Evolutionary conservation across 139 green algal genomes (phyloP), one percentile per base, ranked within the genome.

Genomic region (Nannochloris sp.): DNA sequence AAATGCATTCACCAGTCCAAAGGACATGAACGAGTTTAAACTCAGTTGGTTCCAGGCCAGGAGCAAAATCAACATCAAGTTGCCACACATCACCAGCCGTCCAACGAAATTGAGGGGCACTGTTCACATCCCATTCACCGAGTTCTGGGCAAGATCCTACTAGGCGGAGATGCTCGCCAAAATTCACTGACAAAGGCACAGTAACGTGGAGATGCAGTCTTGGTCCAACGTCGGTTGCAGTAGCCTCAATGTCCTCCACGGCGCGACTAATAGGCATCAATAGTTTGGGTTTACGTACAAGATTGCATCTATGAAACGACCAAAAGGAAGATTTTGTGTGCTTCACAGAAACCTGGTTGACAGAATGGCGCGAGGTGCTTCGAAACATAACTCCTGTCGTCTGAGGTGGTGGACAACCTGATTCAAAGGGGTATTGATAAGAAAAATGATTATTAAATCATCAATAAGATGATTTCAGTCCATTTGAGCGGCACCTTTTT

Each of bases 21-120:
- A 64, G 48, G 14, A 64, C 16, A 24, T 71, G 64, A 12, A 71
- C 64, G 8, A 71, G 53, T 36, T 71, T 71, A 16, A 46, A 71
- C 43, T 71, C 64, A 6, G 36, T 40, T 11, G 8, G 9, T 7
- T n/a, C 15, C 14, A 48, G 5, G 8, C 48, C 62, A 48, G 51
- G 25, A 37, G 64, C 51, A 18, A 71, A 31, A 19, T 64, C 29
- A 4, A 64, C 16, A 18, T 15, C 14, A 55, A 48, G 14, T 34
- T n/a, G 29, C 64, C 64, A 71, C 7, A 62, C 0, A 43, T 71
- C 44, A 23, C 53, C 53, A 4, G 63, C 36, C 4, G 31, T 54
- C 64, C 64, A 71, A 11, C 29, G 15, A 54, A 71, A 27, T 12
- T 31, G 16, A 27, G 54, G 51, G 16, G 51, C 64, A 5, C 16